phyloP scores from a whole-genome alignment of 2,329 filamentous ascomycete species.

The Colletotrichum lini region DNA sequence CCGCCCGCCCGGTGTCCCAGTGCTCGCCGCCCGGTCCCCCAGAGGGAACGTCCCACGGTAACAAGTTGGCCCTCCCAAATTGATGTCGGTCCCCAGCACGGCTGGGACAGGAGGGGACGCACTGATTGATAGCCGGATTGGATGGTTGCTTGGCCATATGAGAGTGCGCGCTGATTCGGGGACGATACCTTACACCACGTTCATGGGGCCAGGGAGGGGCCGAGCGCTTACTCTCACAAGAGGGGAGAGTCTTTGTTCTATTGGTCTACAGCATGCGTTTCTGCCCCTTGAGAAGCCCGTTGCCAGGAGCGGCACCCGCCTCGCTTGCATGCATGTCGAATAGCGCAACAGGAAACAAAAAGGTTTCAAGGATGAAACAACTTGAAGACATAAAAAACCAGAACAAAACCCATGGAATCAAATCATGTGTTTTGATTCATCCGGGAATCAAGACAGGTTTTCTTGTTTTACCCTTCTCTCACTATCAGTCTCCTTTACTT shows the following conservation, averaged over 20 bases:
- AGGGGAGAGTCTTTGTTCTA: not conserved
- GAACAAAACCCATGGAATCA: not conserved
- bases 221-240: no score
- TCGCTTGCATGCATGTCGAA: not conserved
- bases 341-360: constrained; percentile 2
- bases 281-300: not conserved
- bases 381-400: no score
- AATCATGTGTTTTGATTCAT: constrained; percentile 18
- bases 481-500: not conserved
- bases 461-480: not conserved
- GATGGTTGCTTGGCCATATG: not conserved
- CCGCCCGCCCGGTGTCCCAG: not conserved
- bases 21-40: constrained; percentile 11
- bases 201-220: not conserved
- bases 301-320: not conserved
- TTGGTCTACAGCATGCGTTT: not conserved
- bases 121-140: not conserved
- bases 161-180: constrained; percentile 3
- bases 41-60: constrained; percentile 3
- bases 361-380: not conserved
- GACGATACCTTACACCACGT: constrained; percentile 6
- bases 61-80: not conserved
- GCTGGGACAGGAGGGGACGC: not conserved
- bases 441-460: constrained; percentile 23
- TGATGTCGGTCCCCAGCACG: not conserved